Evolutionary conservation across 768 basidiomycete species (phyloP), one percentile per base, ranked within the genome.

Genomic region (Leucogyrophana mollusca): DNA sequence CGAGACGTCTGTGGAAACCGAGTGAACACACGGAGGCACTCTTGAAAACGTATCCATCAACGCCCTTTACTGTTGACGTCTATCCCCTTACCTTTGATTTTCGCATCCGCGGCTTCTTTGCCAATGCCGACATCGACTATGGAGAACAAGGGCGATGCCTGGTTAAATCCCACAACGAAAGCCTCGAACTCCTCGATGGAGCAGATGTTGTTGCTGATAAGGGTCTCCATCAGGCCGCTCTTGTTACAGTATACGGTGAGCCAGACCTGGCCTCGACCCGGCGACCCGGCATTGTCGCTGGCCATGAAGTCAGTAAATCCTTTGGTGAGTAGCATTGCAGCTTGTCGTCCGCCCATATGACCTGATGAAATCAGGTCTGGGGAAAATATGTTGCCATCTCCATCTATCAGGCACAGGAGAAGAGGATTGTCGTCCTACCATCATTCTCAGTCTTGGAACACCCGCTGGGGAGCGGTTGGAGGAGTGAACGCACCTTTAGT

Each of bases 11-110:
- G 73, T 4, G 71, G 70, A 52, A 61, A 56, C 39, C 74, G 77
- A 36, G 81, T 78, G 55, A 82, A 81, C 49, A 82, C 78, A 53
- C 80, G 77, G 24, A 87, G 71, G 54, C 76, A 75, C 50, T 75
- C 65, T 63, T 35, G 6, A 13, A 30, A n/a, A 24, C 33, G 34
- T 14, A 27, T 34, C 34, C 23, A 49, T 50, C 14, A 49, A 46
- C 33, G 14, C 11, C 6, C 9, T 24, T 37, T 34, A 23, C 8
- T 32, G 3, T 25, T 25, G 16, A 22, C 8, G 18, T 22, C 18
- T 44, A 8, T 24, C 9, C 10, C 24, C 13, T 38, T 20, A 69
- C 71, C 64, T 63, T 72, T 66, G 51, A 72, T 61, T 70, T 65
- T 77, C 33, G 64, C 58, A 51, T 72, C 68, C 5, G 72, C 71